Percentiles rank a stretch among this genome's conserved stretches.
Conservation (phyloP, 2,329 filamentous ascomycete genomes). For the Stagonosporopsis chrysanthemi region DNA sequence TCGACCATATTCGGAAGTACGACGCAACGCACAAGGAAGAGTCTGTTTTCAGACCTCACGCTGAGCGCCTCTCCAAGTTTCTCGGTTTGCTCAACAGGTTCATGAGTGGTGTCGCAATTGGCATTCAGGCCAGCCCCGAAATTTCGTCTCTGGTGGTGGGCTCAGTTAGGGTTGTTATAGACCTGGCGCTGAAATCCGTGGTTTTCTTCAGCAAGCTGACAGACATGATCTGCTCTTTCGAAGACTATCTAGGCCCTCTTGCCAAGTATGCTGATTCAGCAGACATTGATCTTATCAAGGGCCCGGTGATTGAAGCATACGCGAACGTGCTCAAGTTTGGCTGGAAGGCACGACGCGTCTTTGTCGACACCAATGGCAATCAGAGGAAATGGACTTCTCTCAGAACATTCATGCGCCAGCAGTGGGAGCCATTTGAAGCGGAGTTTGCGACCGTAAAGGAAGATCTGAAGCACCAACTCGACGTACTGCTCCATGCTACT, state of each 20-base stretch:
- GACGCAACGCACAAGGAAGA: slow-evolving; percentile 24
- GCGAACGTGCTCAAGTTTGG: slow-evolving; percentile 27
- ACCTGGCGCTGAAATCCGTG: slow-evolving; percentile 28
- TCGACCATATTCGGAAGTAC: slow-evolving; percentile 12
- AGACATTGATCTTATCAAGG: slow-evolving; percentile 22
- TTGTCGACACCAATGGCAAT: slow-evolving; percentile 22
- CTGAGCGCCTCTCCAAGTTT: slow-evolving; percentile 27
- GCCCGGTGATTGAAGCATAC: slow-evolving; percentile 24
- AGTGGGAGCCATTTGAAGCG: slow-evolving; percentile 35
- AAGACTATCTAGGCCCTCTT: slow-evolving; percentile 30
- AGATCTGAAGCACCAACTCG: slow-evolving; percentile 24
- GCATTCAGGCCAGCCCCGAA: slow-evolving; percentile 26
- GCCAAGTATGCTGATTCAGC: slow-evolving; percentile 22
- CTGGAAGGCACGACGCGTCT: slow-evolving; percentile 26
- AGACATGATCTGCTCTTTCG: slow-evolving; percentile 26
- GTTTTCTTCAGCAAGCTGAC: slow-evolving; percentile 27
- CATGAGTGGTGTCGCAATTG: slow-evolving; percentile 29
- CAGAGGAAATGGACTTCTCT: slow-evolving; percentile 22
- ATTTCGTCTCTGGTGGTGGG: slow-evolving; percentile 32
- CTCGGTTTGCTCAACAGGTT: slow-evolving; percentile 28
- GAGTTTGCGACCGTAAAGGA: slow-evolving; percentile 24
- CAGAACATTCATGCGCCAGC: slow-evolving; percentile 26
- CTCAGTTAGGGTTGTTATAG: slow-evolving; percentile 26
- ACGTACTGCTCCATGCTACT: slow-evolving; percentile 25
- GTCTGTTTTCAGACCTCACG: slow-evolving; percentile 26